Evolutionary conservation across 371 early-diverging fungal genomes (phyloP).

Genomic region (Lichtheimia ornata): DNA sequence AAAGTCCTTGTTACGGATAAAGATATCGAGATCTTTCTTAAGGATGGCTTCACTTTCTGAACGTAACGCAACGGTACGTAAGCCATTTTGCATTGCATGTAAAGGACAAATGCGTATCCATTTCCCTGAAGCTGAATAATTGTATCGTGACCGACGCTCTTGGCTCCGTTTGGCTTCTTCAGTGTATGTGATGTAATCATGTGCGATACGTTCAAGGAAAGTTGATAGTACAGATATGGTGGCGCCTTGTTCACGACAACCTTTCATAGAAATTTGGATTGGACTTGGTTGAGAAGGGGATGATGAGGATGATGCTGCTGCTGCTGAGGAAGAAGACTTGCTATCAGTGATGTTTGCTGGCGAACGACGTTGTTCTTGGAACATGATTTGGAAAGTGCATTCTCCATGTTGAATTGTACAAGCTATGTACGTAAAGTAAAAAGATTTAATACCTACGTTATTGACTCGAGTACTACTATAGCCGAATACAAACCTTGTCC

Average conservation of each 20-base stretch:
- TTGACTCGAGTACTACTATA: background rate
- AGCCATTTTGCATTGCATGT: slow-evolving; percentile 25
- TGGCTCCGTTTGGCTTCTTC: slow-evolving; percentile 24
- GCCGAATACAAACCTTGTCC: slow-evolving; percentile 31
- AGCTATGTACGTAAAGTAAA: background rate
- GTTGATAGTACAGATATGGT: slow-evolving; percentile 23
- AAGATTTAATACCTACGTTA: too few species aligned
- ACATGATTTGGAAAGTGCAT: slow-evolving; percentile 9
- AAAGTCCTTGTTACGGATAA: slow-evolving; percentile 50
- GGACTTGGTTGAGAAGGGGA: background rate
- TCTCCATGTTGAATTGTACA: slow-evolving; percentile 15
- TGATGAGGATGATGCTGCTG: background rate
- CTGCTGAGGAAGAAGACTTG: too few species aligned
- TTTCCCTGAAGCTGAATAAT: slow-evolving; percentile 32
- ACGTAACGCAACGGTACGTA: slow-evolving; percentile 55
- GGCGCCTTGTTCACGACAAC: slow-evolving; percentile 6
- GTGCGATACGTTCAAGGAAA: slow-evolving; percentile 21
- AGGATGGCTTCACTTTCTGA: slow-evolving; percentile 43
- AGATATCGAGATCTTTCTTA: slow-evolving; percentile 45
- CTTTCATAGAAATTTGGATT: slow-evolving; percentile 17
- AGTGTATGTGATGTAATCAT: slow-evolving; percentile 35
- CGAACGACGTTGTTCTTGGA: background rate
- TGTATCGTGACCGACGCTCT: slow-evolving; percentile 26
- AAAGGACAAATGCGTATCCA: slow-evolving; percentile 32
- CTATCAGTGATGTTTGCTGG: too few species aligned